Evolutionary conservation across 352 stramenopile genomes (phyloP).

Genomic region (Globisporangium cylindrosporum): DNA sequence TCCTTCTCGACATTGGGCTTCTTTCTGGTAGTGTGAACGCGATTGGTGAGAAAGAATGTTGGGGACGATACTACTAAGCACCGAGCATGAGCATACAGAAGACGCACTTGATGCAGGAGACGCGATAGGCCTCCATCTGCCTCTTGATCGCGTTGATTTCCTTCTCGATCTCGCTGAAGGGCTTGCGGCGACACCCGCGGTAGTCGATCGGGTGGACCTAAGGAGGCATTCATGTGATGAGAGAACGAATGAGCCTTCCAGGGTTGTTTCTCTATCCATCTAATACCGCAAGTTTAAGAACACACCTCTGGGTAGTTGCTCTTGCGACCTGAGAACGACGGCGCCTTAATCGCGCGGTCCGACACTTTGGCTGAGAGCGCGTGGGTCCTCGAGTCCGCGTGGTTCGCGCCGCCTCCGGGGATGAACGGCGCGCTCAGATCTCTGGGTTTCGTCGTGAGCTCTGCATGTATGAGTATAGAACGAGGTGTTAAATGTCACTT

Average conservation of each 20-base stretch:
- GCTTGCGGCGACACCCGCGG: constrained; percentile 45
- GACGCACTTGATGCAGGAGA: constrained; percentile 49
- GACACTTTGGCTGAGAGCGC: constrained; percentile 49
- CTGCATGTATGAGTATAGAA: constrained; percentile 16
- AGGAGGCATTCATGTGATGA: not conserved
- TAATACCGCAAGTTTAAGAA: not conserved
- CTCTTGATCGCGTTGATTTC: constrained; percentile 68
- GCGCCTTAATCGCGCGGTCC: constrained; percentile 57
- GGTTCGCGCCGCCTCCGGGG: constrained; percentile 38
- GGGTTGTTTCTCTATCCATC: not conserved
- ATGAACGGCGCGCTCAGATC: constrained; percentile 56
- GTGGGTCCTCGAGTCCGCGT: constrained; percentile 47
- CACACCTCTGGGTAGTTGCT: constrained; percentile 30
- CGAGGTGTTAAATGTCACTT: not conserved
- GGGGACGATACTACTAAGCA: too few relatives aligned
- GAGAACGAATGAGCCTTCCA: not conserved
- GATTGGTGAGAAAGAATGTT: too few relatives aligned
- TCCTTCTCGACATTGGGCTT: constrained; percentile 78
- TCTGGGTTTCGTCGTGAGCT: constrained; percentile 47
- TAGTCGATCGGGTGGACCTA: constrained; percentile 67
- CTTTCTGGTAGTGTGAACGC: constrained; percentile 18
- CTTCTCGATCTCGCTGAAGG: constrained; percentile 73
- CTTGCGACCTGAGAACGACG: constrained; percentile 30
- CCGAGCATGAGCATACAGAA: too few relatives aligned
- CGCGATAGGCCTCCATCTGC: constrained; percentile 64